Evolutionary conservation across 2,329 filamentous ascomycete species (phyloP).

Genomic region (Dothidotthia symphoricarpi): DNA sequence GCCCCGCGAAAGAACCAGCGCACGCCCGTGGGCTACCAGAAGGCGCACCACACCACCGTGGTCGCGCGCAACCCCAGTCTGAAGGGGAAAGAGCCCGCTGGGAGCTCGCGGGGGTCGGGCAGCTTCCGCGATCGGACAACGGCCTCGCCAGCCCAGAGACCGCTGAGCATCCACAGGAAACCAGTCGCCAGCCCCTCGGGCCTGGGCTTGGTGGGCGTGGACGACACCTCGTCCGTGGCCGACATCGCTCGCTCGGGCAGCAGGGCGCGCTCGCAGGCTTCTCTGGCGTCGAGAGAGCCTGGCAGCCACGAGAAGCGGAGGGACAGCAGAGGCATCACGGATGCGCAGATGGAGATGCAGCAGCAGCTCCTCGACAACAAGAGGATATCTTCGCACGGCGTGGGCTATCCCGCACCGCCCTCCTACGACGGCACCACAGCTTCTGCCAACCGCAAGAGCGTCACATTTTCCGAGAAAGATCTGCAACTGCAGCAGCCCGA

Average conservation of each 20-base stretch:
- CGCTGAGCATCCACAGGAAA: conserved; percentile 25
- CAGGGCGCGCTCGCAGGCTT: conserved; percentile 21
- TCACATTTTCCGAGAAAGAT: conserved; percentile 41
- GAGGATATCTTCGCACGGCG: conserved; percentile 26
- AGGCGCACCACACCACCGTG: conserved; percentile 17
- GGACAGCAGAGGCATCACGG: conserved; percentile 37
- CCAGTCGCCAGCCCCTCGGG: conserved; percentile 25
- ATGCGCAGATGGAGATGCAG: conserved; percentile 41
- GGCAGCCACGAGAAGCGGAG: conserved; percentile 20
- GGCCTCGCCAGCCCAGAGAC: conserved; percentile 5
- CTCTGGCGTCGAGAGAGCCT: conserved; percentile 16
- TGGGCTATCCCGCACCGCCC: conserved; percentile 36
- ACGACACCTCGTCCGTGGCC: conserved; percentile 25
- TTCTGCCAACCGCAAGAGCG: conserved; percentile 40
- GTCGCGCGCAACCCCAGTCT: conserved; percentile 25
- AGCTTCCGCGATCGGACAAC: conserved; percentile 35
- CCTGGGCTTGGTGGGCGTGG: conserved; percentile 34
- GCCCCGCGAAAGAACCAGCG: conserved; percentile 28
- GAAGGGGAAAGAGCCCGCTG: conserved; percentile 37
- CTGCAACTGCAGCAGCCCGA: conserved; percentile 26
- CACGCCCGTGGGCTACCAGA: conserved; percentile 8
- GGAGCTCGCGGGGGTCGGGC: conserved; percentile 21
- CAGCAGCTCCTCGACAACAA: conserved; percentile 41
- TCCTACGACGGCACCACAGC: conserved; percentile 25
- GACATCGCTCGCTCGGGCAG: conserved; percentile 40